Evolutionary conservation across 2,329 filamentous ascomycete species (phyloP).

Genomic region (Proliferodiscus dingleyae): DNA sequence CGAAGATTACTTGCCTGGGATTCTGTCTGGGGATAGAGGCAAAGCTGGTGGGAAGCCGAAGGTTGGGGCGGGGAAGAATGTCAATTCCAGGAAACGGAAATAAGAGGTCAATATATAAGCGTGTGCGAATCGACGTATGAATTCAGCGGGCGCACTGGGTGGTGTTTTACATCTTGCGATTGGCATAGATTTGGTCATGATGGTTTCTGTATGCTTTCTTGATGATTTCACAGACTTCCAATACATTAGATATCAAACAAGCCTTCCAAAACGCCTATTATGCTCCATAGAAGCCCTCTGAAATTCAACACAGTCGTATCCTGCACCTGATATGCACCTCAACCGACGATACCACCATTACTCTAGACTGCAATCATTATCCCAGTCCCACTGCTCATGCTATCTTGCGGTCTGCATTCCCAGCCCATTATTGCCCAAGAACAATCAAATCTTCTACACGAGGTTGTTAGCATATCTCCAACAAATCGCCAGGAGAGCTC

Average conservation of each 20-base stretch:
- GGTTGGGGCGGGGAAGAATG: slow-evolving; percentile 78
- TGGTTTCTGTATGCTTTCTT: slow-evolving; percentile 7
- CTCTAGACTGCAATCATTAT: neutral
- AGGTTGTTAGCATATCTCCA: slow-evolving; percentile 21
- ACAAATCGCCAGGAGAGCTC: slow-evolving; percentile 3
- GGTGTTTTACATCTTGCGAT: slow-evolving; percentile 3
- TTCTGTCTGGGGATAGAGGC: slow-evolving; percentile 74
- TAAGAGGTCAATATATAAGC: slow-evolving; percentile 18
- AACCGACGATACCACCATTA: neutral
- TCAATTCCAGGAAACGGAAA: slow-evolving; percentile 72
- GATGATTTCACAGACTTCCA: slow-evolving; percentile 3
- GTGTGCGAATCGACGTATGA: slow-evolving; percentile 1
- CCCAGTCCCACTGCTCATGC: neutral
- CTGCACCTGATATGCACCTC: no score
- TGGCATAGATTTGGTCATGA: slow-evolving; percentile 3
- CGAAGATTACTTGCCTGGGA: slow-evolving; percentile 81
- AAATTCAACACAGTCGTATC: no score
- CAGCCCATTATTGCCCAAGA: slow-evolving; percentile 35
- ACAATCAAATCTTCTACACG: slow-evolving; percentile 39
- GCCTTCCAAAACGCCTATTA: slow-evolving; percentile 19
- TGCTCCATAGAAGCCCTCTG: slow-evolving; percentile 16
- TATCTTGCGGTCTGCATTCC: neutral
- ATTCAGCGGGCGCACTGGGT: slow-evolving; percentile 11
- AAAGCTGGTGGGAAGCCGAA: slow-evolving; percentile 62
- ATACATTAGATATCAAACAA: slow-evolving; percentile 6